Evolutionary conservation across 768 basidiomycete genomes (phyloP).

Genomic region (Kwoniella pini): DNA sequence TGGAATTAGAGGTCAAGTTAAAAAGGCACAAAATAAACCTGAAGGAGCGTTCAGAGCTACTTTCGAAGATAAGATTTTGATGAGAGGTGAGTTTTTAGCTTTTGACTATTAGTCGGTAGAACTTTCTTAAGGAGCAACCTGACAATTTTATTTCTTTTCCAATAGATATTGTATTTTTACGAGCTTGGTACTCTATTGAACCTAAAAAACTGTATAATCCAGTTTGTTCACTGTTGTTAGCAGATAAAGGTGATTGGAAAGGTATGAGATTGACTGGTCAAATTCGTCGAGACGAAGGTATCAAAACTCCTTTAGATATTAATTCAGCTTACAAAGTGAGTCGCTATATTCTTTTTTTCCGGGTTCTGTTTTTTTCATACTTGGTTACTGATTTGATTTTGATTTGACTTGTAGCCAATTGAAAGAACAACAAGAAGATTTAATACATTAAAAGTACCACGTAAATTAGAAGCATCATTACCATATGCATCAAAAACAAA

Average conservation of each 20-base stretch:
- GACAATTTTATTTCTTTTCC: neutral
- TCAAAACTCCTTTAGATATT: slow-evolving; percentile 75
- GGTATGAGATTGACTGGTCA: slow-evolving; percentile 97
- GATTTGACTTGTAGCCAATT: slow-evolving; percentile 58
- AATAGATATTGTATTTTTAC: slow-evolving; percentile 86
- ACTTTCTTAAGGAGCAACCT: neutral
- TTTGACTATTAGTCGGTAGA: neutral
- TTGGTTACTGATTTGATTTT: neutral
- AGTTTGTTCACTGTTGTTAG: slow-evolving; percentile 82
- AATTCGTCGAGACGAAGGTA: slow-evolving; percentile 77
- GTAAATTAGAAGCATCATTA: slow-evolving; percentile 83
- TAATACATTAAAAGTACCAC: slow-evolving; percentile 83
- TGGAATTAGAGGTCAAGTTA: slow-evolving; percentile 93
- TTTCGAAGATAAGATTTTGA: slow-evolving; percentile 96
- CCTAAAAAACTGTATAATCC: slow-evolving; percentile 96
- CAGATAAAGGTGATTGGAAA: slow-evolving; percentile 77
- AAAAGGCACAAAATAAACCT: slow-evolving; percentile 92
- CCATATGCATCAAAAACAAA: slow-evolving; percentile 94
- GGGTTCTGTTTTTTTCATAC: too few relatives aligned
- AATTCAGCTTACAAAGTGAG: slow-evolving; percentile 83
- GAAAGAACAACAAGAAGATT: slow-evolving; percentile 79
- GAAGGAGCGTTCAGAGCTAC: slow-evolving; percentile 94
- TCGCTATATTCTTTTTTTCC: neutral
- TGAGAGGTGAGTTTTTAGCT: slow-evolving; percentile 70
- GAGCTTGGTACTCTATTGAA: slow-evolving; percentile 95